Evolutionary conservation across 495 filamentous ascomycete genomes (phyloP).

Genomic region (Aspergillus biplanus): DNA sequence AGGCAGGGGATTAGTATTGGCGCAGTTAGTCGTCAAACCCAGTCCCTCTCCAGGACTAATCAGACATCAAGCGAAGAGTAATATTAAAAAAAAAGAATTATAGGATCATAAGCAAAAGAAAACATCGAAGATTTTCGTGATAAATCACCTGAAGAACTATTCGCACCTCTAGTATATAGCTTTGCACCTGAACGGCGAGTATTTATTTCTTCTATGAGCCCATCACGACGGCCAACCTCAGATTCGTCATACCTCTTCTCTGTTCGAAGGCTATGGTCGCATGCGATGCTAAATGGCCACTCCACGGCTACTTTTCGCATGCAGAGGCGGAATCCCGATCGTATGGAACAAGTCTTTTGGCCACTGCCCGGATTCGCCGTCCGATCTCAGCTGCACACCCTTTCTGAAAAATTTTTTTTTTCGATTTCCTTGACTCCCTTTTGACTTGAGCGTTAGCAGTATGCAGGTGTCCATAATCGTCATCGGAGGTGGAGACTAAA

Average conservation of each 20-base stretch:
- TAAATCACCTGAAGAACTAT: background rate
- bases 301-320: slow-evolving; percentile 32
- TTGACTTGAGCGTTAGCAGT: slow-evolving; percentile 23
- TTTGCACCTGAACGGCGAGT: background rate
- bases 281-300: background rate
- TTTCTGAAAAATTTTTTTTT: background rate
- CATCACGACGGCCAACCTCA: background rate
- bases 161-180: too few species aligned
- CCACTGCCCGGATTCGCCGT: slow-evolving; percentile 31
- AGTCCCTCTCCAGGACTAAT: too few species aligned
- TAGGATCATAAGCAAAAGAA: background rate
- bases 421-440: slow-evolving; percentile 6
- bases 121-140: background rate
- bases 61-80: too few species aligned
- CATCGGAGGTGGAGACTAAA: slow-evolving; percentile 24
- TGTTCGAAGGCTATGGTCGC: slow-evolving; percentile 1
- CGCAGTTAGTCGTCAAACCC: background rate
- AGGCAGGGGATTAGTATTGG: slow-evolving; percentile 12
- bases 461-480: slow-evolving; percentile 36
- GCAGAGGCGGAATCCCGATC: slow-evolving; percentile 30
- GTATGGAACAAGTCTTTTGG: slow-evolving; percentile 29
- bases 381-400: slow-evolving; percentile 30
- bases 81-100: slow-evolving; percentile 14
- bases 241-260: background rate
- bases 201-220: background rate